Base-by-base conservation (phyloP, 768 basidiomycete genomes). In the Termitomyces sp. region DNA sequence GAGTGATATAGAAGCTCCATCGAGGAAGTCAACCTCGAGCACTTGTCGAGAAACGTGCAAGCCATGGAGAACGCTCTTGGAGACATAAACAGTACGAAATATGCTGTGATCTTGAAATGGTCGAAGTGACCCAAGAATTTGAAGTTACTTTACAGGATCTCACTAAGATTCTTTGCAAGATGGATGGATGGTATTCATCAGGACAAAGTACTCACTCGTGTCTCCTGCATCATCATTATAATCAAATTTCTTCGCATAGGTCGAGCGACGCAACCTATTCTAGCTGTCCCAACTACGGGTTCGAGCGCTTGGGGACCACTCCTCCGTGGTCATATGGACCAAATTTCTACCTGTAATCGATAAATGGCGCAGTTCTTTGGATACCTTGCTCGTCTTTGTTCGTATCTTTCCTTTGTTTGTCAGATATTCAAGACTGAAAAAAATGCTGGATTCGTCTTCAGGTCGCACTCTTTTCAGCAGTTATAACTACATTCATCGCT, bases 391-490 rank as follows among this genome's bases (percentile, higher is more conserved):
- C 16, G 55, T 62, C 11, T 62, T 62, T 43, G 61, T 62, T 43
- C 30, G 56, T 28, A 18, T 9, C n/a, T 28, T 33, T 40, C 38
- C n/a, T 14, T 28, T 28, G 7, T 28, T 18, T n/a, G 24, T 6
- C 5, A 8, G 10, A 46, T 7, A 46, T 28, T 28, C 43, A 46
- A 3, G 14, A 10, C 45, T 46, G 4, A 46, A n/a, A 3, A 18
- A 10, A 20, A 43, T 26, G 2, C 16, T 46, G 43, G 22, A 24
- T 18, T 20, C 22, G 2, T 45, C 18, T 49, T 46, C 13, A 65
- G 63, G 51, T 65, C 33, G 63, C 56, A 8, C 52, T 65, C 14
- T 65, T 65, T 51, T 63, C 63, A 11, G 56, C 63, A 10, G 58
- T 65, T n/a, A 55, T 65, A 0, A 63, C 63, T 7, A 43, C 63